Conservation (phyloP, 1,284 basidiomycete species). For the Cystodermella granulosa region DNA sequence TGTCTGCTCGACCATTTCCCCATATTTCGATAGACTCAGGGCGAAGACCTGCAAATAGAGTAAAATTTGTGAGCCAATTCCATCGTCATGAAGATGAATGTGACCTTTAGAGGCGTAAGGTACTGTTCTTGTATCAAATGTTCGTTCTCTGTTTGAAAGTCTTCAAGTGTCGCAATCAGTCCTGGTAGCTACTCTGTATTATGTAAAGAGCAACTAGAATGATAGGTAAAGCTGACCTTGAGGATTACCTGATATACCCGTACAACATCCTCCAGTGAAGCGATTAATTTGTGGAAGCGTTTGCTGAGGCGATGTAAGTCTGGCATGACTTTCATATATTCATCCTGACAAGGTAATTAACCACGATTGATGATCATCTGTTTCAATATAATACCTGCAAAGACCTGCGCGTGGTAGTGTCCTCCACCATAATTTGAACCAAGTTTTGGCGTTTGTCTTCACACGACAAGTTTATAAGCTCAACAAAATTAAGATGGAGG, state of each 20-base stretch:
- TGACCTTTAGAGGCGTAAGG: conserved; percentile 57
- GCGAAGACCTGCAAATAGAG: conserved; percentile 51
- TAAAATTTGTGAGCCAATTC: conserved; percentile 1
- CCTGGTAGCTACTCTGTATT: conserved; percentile 61
- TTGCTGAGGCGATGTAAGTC: conserved; percentile 93
- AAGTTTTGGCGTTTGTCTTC: conserved; percentile 81
- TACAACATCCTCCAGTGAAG: conserved; percentile 91
- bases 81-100: conserved; percentile 12
- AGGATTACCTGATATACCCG: conserved; percentile 88
- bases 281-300: conserved; percentile 81
- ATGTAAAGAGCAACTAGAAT: conserved; percentile 1
- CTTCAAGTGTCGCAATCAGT: conserved; percentile 62
- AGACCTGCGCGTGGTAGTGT: conserved; percentile 65
- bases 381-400: conserved; percentile 55
- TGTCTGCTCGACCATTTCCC: conserved; percentile 93
- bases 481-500: too few relatives aligned
- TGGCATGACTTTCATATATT: conserved; percentile 86
- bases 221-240: conserved; percentile 30
- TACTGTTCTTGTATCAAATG: conserved; percentile 64
- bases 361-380: background rate
- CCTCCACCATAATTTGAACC: conserved; percentile 83
- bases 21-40: conserved; percentile 68
- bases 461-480: too few relatives aligned
- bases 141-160: conserved; percentile 47
- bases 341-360: conserved; percentile 51